Evolutionary conservation across 345 rosid species (phyloP).

Genomic region (Physaria fendleri): DNA sequence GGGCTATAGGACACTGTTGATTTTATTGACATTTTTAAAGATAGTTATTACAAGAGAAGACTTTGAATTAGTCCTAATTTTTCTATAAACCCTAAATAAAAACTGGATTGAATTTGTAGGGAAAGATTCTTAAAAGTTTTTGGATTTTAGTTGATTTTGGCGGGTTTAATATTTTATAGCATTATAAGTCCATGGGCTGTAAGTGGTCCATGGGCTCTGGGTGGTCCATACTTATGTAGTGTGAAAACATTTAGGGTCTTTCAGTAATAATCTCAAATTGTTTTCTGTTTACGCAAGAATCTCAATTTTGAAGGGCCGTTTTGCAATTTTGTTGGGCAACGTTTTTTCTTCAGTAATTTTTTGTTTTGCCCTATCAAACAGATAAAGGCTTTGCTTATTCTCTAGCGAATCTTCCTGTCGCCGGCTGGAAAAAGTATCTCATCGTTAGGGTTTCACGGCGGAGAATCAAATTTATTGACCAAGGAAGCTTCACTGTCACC

Average conservation of each 20-base stretch:
- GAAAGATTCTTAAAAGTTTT: neutral
- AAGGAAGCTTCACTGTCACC: neutral
- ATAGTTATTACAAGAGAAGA: neutral
- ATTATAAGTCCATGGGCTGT: constrained; percentile 17
- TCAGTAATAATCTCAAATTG: neutral
- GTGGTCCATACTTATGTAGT: constrained; percentile 3
- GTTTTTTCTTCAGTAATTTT: neutral
- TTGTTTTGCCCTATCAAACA: constrained; percentile 23
- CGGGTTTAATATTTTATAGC: neutral
- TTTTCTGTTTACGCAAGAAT: too few relatives aligned
- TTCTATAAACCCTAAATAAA: neutral
- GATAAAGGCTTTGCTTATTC: neutral
- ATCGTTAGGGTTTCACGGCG: constrained; percentile 22
- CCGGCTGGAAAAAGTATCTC: constrained; percentile 3
- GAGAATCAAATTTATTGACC: neutral
- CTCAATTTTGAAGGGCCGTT: neutral
- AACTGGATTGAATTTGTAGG: constrained; percentile 2
- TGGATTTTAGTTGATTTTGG: neutral
- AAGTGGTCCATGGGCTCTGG: too few relatives aligned
- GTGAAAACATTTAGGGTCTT: neutral
- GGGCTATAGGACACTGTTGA: neutral
- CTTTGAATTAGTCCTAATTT: constrained; percentile 10
- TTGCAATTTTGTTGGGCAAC: neutral
- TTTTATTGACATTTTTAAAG: neutral
- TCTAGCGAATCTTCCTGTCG: constrained; percentile 29